These are phyloP conservation scores for Trichocladium antarcticum DNA, from an alignment of 495 filamentous ascomycete genomes.

Conservation along the genomic window DNA sequence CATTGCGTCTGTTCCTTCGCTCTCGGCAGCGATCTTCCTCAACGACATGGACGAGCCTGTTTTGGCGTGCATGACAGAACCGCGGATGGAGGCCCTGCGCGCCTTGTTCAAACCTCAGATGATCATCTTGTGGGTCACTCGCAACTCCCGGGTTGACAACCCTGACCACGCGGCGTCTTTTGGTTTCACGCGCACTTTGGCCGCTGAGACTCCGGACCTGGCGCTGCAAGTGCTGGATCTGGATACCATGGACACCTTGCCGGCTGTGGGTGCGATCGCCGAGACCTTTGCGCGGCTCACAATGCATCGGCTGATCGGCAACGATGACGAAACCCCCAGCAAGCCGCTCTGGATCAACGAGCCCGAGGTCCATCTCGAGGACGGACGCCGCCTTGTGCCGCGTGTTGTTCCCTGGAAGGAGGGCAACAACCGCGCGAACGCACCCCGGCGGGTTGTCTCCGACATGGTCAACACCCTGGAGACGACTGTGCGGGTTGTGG, in stretches of 20 bases:
- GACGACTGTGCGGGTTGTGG: constrained; percentile 19
- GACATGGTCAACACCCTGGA: constrained; percentile 23
- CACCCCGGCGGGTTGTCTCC: constrained; percentile 28
- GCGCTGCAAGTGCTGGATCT: constrained; percentile 34
- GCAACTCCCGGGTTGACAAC: constrained; percentile 16
- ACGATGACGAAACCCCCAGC: not conserved
- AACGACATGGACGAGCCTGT: constrained; percentile 29
- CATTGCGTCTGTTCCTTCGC: constrained; percentile 1
- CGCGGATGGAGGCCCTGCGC: constrained; percentile 22
- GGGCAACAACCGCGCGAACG: constrained; percentile 30
- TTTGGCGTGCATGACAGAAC: constrained; percentile 27
- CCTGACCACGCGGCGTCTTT: constrained; percentile 33
- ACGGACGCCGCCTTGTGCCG: constrained; percentile 25
- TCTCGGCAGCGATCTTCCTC: constrained; percentile 28
- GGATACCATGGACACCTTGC: constrained; percentile 13
- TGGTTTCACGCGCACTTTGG: constrained; percentile 34
- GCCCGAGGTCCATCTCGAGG: constrained; percentile 29
- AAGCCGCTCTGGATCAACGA: constrained; percentile 25
- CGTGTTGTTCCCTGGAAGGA: constrained; percentile 31
- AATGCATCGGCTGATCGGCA: not conserved
- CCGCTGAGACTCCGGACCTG: constrained; percentile 32
- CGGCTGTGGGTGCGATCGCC: constrained; percentile 12
- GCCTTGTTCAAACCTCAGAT: constrained; percentile 28
- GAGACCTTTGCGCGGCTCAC: constrained; percentile 24
- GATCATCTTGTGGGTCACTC: constrained; percentile 32